These are phyloP conservation scores for Nakaseomyces nivariensis DNA, from an alignment of 1,139 yeast species.

Conservation along the genomic window DNA sequence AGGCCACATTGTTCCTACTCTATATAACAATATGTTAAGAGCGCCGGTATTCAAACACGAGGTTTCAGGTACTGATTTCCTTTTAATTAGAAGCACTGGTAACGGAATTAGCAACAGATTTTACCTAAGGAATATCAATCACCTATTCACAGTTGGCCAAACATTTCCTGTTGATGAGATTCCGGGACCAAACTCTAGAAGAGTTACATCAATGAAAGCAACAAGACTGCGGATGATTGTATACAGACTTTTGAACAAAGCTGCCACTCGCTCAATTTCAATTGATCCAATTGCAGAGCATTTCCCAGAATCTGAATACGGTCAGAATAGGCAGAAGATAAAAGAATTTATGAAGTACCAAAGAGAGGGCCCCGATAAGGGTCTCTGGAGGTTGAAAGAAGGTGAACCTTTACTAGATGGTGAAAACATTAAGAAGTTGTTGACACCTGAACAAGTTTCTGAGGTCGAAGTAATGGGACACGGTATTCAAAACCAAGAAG, in stretches of 20 bases:
- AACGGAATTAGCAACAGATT: conserved; percentile 52
- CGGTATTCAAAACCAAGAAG: conserved; percentile 78
- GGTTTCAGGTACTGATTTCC: conserved; percentile 65
- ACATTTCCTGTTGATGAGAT: conserved; percentile 87
- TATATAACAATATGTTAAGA: conserved; percentile 82
- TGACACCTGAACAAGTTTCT: conserved; percentile 85
- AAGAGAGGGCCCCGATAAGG: conserved; percentile 89
- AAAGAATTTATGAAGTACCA: conserved; percentile 98
- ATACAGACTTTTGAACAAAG: conserved; percentile 72
- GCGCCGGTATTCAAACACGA: conserved; percentile 94
- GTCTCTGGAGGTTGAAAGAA: conserved; percentile 85
- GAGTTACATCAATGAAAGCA: conserved; percentile 87
- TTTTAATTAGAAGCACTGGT: conserved; percentile 72
- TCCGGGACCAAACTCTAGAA: conserved; percentile 96
- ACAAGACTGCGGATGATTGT: conserved; percentile 91
- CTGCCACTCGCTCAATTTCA: conserved; percentile 62
- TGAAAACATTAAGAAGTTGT: conserved; percentile 73
- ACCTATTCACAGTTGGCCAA: conserved; percentile 83
- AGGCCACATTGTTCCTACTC: conserved; percentile 87
- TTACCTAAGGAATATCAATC: conserved; percentile 57
- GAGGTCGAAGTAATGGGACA: conserved; percentile 87
- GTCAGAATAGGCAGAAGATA: conserved; percentile 91
- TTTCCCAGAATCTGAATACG: conserved; percentile 95
- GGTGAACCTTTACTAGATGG: conserved; percentile 65
- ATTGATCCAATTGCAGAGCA: conserved; percentile 86